These are phyloP conservation scores for Castanea sativa DNA, from an alignment of 306 rosid species.

Conservation along the genomic window DNA sequence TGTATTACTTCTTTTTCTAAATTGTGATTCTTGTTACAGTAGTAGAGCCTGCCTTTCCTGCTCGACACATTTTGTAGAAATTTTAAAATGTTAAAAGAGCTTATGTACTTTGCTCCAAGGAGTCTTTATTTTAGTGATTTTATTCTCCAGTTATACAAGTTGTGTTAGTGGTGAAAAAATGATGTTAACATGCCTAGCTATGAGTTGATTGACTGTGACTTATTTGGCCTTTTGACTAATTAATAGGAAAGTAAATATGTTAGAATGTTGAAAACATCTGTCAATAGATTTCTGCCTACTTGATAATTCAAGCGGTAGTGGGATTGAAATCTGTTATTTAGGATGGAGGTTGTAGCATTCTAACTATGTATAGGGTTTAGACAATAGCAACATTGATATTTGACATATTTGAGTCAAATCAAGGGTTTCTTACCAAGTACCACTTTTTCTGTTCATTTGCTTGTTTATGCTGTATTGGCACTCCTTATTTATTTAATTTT, in stretches of 20 bases:
- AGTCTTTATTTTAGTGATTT: background rate
- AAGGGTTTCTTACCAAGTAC: background rate
- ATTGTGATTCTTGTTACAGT: slow-evolving; percentile 24
- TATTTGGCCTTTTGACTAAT: background rate
- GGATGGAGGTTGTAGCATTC: background rate
- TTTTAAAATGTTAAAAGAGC: background rate
- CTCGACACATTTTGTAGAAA: slow-evolving; percentile 11
- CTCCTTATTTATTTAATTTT: background rate
- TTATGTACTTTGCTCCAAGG: background rate
- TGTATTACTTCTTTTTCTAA: slow-evolving; percentile 12
- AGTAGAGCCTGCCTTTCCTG: background rate
- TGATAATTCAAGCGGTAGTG: background rate
- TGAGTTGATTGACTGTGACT: background rate
- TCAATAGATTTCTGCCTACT: background rate
- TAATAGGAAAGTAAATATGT: background rate
- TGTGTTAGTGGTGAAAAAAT: background rate
- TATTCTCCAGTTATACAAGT: background rate
- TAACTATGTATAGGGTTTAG: background rate
- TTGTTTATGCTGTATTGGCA: background rate
- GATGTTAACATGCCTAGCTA: background rate
- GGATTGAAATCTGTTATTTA: background rate
- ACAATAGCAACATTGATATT: background rate
- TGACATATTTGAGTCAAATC: background rate
- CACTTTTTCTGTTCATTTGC: background rate
- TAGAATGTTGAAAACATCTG: background rate